Evolutionary conservation across 2,329 filamentous ascomycete species (phyloP), one percentile per base, ranked within the genome.

Genomic region (Arthrobotrys pseudoclavata): DNA sequence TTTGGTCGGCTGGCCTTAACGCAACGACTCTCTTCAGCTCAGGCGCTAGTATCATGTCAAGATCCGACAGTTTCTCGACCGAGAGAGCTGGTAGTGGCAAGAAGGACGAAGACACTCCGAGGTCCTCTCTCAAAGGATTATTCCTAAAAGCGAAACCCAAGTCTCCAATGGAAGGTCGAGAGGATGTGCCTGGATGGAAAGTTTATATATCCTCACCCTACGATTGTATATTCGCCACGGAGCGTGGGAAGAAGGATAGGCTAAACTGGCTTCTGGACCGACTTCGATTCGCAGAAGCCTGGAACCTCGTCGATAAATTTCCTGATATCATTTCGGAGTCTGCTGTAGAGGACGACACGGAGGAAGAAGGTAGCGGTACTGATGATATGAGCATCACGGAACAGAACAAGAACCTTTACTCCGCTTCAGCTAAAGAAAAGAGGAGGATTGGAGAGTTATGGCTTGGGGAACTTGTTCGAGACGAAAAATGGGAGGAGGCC

Each of bases 161-260:
- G 85, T 79, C 75, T 4, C 69, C 63, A n/a, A 79, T 79, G 75
- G 69, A 72, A 37, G 81, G 81, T 66, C 79, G 80, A 3, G 80
- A 81, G 24, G 79, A 82, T 60, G 80, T 87, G 9, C 85, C 87
- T 42, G 90, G 90, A 5, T 86, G 91, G 80, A 92, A 98, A 82
- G 92, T 99, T 15, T 97, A 97, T 83, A 93, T 99, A 47, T 94
- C 97, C 82, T 97, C 94, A 81, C 96, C 96, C 0, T 99, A 96
- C 82, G 96, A 99, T 84, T 98, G 94, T 81, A 91, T 98, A n/a
- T 86, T 97, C 68, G 93, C 93, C 0, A 93, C 96, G 1, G 94
- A 94, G 82, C 88, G 96, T 80, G 94, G 97, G 82, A 86, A 97
- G 15, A 86, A 89, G 2, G 96, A 99, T 84, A 94, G 97, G 82